Evolutionary conservation across 2,329 filamentous ascomycete species (phyloP), one percentile per base, ranked within the genome.

Genomic region (Claviceps lovelessii): DNA sequence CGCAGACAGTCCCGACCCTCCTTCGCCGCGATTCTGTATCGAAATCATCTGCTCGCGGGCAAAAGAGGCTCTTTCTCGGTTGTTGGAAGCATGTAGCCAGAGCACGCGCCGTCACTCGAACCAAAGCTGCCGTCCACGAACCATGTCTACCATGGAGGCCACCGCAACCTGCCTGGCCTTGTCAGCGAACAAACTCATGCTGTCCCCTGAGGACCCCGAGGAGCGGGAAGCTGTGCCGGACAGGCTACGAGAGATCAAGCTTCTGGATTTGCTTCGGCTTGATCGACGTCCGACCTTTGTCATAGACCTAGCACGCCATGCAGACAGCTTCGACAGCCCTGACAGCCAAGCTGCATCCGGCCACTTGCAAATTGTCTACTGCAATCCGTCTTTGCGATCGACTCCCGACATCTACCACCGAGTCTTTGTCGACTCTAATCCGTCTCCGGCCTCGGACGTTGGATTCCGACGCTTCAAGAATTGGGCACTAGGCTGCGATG

Each of bases 211-310:
- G n/a, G 5, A 41, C 6, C 28, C 39, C 5, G 53, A 51, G 28
- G 7, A 31, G 17, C 33, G 11, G 17, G 23, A 50, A 8, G 10
- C 19, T 31, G 31, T 51, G 13, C 47, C 47, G 47, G 47, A 15
- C 15, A 15, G 17, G 7, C 59, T 66, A 49, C 59, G 59, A 37
- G 57, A 61, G 52, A 58, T 70, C 56, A 67, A 66, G 61, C 65
- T 72, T 52, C 60, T 69, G 56, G 70, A 72, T 59, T 65, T 74
- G 13, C 65, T 73, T 58, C 64, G 69, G 56, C 67, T 64, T 57
- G 72, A 74, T 56, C 69, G 70, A 35, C 66, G 72, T 54, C 70
- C 72, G 53, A 69, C 69, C 47, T 74, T 74, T 48, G 63, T 73
- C 54, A 66, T 70, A 49, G 46, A 29, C n/a, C 10, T 51, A 3